Percentiles rank a stretch among this genome's conserved stretches.
Evolutionary conservation across 176 grass and related monocot genomes (phyloP).

Genomic region (Pharus latifolius): DNA sequence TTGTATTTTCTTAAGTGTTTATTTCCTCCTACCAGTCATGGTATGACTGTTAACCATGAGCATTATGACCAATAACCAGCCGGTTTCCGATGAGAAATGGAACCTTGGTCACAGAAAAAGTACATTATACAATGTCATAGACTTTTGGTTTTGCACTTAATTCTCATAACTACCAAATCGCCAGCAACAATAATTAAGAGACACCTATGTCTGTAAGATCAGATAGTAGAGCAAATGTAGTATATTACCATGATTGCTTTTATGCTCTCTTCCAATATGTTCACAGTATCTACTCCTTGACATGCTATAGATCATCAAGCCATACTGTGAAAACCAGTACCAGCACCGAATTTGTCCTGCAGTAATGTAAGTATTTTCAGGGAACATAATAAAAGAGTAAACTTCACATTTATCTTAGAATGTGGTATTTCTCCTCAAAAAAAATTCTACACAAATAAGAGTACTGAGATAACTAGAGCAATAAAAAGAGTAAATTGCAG

Average conservation of each 20-base stretch:
- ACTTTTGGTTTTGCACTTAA: background rate
- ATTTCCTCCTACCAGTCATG: too few species aligned
- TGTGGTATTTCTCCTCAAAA: background rate
- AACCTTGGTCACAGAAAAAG: too few species aligned
- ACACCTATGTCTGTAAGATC: background rate
- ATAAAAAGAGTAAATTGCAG: too few species aligned
- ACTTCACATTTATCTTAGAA: background rate
- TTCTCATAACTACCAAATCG: background rate
- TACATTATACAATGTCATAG: background rate
- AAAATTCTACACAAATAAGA: background rate
- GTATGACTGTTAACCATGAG: too few species aligned
- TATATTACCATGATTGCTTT: constrained; percentile 91
- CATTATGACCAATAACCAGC: too few species aligned
- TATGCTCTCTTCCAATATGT: constrained; percentile 93
- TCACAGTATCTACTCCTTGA: constrained; percentile 89
- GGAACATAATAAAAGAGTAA: background rate
- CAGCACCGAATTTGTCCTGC: constrained; percentile 75
- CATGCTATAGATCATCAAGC: constrained; percentile 84
- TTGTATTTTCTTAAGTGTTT: too few species aligned
- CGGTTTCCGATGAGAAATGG: too few species aligned
- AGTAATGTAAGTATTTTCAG: constrained; percentile 10
- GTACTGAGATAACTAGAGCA: background rate
- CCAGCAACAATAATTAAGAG: background rate
- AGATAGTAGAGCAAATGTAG: background rate
- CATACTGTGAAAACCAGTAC: constrained; percentile 82